Percentiles rank a stretch among this genome's conserved stretches.
phyloP scores from a whole-genome alignment of 2,329 filamentous ascomycete species.

The Seiridium unicorne region DNA sequence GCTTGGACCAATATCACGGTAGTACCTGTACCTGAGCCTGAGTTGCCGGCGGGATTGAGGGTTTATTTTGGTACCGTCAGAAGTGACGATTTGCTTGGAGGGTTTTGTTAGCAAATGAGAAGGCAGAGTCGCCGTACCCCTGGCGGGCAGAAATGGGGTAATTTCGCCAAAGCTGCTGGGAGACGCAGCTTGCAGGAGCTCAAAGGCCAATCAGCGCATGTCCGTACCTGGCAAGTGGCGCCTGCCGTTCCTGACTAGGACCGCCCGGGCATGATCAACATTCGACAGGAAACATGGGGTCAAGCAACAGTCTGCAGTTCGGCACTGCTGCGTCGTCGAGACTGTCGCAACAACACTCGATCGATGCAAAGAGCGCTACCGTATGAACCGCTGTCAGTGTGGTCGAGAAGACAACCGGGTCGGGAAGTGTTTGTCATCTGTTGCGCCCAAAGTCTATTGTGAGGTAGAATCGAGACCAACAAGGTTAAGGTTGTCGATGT shows the following conservation, averaged over 20 bases:
- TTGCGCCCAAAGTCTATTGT: too few species aligned
- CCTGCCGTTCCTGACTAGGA: conserved; percentile 9
- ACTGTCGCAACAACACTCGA: too few species aligned
- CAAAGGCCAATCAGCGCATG: conserved; percentile 3
- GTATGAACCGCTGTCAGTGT: too few species aligned
- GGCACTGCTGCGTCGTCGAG: too few species aligned
- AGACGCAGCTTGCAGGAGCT: background rate
- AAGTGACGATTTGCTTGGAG: too few species aligned
- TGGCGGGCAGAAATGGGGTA: background rate
- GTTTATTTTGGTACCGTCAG: background rate
- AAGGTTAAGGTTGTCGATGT: too few species aligned
- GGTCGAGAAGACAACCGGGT: too few species aligned
- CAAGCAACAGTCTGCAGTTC: too few species aligned
- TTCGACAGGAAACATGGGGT: background rate
- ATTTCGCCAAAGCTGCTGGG: conserved; percentile 3
- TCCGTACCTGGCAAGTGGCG: conserved; percentile 6
- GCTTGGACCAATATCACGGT: background rate
- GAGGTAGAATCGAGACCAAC: too few species aligned
- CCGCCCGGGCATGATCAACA: conserved; percentile 1
- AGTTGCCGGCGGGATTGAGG: background rate
- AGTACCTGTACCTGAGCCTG: background rate
- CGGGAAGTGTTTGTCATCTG: too few species aligned
- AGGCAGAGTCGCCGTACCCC: background rate
- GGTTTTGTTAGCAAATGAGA: background rate
- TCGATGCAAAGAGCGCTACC: too few species aligned